Evolutionary conservation across 129 eudicot genomes (phyloP), one percentile per base, ranked within the genome.

Genomic region (Artemisia argyi): DNA sequence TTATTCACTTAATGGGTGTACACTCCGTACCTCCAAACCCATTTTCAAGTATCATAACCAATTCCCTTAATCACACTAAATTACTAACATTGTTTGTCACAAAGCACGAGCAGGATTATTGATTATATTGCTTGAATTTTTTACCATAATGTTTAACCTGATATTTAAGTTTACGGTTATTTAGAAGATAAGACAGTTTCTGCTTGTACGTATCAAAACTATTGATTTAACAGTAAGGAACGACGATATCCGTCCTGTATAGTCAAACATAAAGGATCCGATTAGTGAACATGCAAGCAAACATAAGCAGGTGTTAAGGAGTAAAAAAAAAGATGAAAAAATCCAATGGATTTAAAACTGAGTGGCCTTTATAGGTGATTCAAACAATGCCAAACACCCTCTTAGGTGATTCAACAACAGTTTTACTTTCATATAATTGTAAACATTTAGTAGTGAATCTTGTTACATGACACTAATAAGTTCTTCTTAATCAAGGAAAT

Each of bases 31-130:
- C n/a, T n/a, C n/a, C n/a, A n/a, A n/a, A n/a, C n/a, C n/a, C n/a
- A n/a, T n/a, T n/a, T n/a, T n/a, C n/a, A n/a, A n/a, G n/a, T n/a
- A n/a, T n/a, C n/a, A n/a, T n/a, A n/a, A n/a, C n/a, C n/a, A n/a
- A n/a, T n/a, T n/a, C n/a, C n/a, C n/a, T n/a, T n/a, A n/a, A n/a
- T n/a, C n/a, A n/a, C n/a, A n/a, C n/a, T n/a, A n/a, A n/a, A n/a
- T n/a, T n/a, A n/a, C n/a, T n/a, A n/a, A n/a, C n/a, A n/a, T 69
- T 71, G 47, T 57, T 14, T 44, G 58, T 14, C 6, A 52, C 57
- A 16, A 20, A 32, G 11, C 16, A 24, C 28, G 52, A 2, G 58
- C 58, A 62, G 66, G 7, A 61, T 11, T 12, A 42, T 28, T 11
- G 46, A 11, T 42, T 20, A 61, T 61, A 24, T 28, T 61, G 47